These are phyloP conservation scores for Acanthamoeba sp. DNA, from an alignment of 208 protist species.

Conservation along the genomic window DNA sequence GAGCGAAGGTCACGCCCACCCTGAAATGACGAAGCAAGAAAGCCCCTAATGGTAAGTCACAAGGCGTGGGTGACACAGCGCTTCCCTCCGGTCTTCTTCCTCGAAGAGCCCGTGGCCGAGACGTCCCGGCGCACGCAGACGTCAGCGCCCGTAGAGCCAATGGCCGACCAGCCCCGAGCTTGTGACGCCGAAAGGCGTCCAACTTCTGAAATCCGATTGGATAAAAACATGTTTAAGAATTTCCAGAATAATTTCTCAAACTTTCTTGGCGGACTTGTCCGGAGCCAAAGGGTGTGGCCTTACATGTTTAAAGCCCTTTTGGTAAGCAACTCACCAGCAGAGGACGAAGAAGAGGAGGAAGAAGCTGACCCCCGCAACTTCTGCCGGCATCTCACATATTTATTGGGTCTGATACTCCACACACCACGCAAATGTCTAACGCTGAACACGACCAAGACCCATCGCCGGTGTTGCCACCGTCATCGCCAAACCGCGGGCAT, in stretches of 20 bases:
- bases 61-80: neutral
- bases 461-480: no score
- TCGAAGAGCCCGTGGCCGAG: neutral
- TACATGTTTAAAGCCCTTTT: neutral
- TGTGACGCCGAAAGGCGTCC: no score
- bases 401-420: neutral
- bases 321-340: neutral
- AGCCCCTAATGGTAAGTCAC: conserved; percentile 6
- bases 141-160: neutral
- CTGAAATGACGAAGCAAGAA: neutral
- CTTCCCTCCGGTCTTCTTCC: neutral
- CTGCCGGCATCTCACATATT: neutral
- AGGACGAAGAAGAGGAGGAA: neutral
- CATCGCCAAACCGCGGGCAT: neutral
- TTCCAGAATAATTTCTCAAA: no score
- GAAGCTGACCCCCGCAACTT: neutral
- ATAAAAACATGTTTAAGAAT: no score
- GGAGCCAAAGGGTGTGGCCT: neutral
- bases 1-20: neutral
- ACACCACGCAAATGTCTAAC: neutral
- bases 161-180: neutral
- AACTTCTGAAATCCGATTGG: no score
- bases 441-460: neutral
- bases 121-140: no score
- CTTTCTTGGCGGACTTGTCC: neutral